phyloP scores from a whole-genome alignment of 805 yeast genomes.

The Hanseniaspora singularis region DNA sequence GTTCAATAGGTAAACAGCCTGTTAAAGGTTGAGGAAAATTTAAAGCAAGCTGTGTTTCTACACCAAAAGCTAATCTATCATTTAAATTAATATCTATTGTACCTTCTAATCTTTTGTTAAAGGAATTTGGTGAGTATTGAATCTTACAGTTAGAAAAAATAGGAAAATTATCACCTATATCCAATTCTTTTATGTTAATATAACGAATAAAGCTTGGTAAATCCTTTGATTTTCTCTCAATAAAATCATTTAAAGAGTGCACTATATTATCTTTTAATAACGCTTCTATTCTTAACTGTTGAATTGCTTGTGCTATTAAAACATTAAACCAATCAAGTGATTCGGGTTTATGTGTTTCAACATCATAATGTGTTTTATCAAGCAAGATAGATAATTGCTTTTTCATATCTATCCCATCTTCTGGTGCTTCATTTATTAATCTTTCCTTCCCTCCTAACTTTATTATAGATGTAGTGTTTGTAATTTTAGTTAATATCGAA shows the following conservation, averaged over 20 bases:
- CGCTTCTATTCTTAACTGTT: conserved; percentile 84
- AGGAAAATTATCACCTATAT: conserved; percentile 91
- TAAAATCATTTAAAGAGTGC: conserved; percentile 58
- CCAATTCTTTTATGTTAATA: conserved; percentile 68
- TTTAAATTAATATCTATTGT: conserved; percentile 82
- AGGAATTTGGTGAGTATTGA: conserved; percentile 41
- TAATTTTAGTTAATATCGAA: conserved; percentile 16
- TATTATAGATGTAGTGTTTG: conserved; percentile 22
- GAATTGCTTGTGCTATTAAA: conserved; percentile 76
- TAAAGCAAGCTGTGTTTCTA: conserved; percentile 64
- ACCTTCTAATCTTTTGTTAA: conserved; percentile 52
- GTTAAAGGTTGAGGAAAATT: conserved; percentile 75
- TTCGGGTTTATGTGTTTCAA: conserved; percentile 74
- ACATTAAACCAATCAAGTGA: conserved; percentile 96
- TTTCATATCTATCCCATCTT: conserved; percentile 22
- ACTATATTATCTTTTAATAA: conserved; percentile 71
- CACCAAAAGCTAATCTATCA: conserved; percentile 75
- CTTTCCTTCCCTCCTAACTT: conserved; percentile 26
- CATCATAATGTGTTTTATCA: conserved; percentile 88
- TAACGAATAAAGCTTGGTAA: conserved; percentile 73
- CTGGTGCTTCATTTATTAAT: conserved; percentile 18
- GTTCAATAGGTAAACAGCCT: conserved; percentile 74
- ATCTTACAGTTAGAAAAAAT: conserved; percentile 88
- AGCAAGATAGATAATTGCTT: conserved; percentile 40
- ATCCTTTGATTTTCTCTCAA: conserved; percentile 39